Evolutionary conservation across 176 grass and related monocot species (phyloP).

Genomic region (Aechmea fasciata): DNA sequence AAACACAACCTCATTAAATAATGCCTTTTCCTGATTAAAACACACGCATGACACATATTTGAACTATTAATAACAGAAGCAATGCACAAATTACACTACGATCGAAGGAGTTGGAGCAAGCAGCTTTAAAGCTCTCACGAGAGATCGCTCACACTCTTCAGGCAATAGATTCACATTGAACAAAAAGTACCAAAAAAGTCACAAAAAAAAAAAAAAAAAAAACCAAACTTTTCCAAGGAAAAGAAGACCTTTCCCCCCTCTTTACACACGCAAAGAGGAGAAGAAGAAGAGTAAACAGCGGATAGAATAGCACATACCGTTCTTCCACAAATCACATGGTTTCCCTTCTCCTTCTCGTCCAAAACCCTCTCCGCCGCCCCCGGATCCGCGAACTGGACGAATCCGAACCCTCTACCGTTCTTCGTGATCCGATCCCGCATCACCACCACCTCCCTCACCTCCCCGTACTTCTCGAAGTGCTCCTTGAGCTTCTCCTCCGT

Average conservation of each 20-base stretch:
- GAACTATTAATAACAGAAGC: too few relatives aligned
- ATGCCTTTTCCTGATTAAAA: too few relatives aligned
- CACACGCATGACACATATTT: too few relatives aligned
- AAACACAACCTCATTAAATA: too few relatives aligned
- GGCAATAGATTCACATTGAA: background rate
- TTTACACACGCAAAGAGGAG: background rate
- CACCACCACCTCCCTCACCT: constrained; percentile 23
- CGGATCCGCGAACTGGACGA: constrained; percentile 20
- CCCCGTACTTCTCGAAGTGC: constrained; percentile 31
- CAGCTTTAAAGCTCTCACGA: background rate
- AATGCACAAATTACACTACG: too few relatives aligned
- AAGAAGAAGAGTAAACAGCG: background rate
- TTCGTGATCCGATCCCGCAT: constrained; percentile 15
- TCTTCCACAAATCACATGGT: constrained; percentile 10
- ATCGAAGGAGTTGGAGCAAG: background rate
- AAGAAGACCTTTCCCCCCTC: background rate
- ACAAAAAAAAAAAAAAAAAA: background rate
- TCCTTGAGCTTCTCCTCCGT: constrained; percentile 1
- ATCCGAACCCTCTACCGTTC: constrained; percentile 16
- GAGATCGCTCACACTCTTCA: background rate
- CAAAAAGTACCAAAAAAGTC: background rate
- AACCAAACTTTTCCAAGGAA: background rate
- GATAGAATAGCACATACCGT: constrained; percentile 3
- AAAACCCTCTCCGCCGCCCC: background rate
- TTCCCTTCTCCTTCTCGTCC: background rate